phyloP scores from a whole-genome alignment of 805 yeast genomes.

The Wickerhamomyces silvicola region DNA sequence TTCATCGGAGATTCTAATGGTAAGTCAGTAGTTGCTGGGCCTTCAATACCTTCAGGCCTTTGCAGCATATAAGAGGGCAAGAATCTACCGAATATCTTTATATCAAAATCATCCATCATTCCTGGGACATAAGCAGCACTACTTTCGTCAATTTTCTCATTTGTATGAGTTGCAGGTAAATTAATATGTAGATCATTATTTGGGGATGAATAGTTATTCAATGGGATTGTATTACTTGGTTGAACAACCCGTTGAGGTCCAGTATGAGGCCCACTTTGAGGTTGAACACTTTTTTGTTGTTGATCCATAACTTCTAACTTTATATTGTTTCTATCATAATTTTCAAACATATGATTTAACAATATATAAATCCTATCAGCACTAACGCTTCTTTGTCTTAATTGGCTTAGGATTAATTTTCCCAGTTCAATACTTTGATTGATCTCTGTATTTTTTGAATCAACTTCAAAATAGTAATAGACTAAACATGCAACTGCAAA shows the following conservation, averaged over 20 bases:
- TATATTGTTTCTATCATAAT: conserved; percentile 66
- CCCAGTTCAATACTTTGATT: conserved; percentile 76
- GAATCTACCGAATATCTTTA: conserved; percentile 74
- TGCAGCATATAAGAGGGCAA: conserved; percentile 74
- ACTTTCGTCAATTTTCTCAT: conserved; percentile 8
- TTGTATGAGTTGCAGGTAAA: conserved; percentile 10
- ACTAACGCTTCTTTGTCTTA: conserved; percentile 70
- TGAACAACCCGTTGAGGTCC: too few species aligned
- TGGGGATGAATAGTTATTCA: conserved; percentile 10
- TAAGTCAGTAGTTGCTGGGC: not conserved
- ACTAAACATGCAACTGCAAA: conserved; percentile 85
- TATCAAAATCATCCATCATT: conserved; percentile 73
- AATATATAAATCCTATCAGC: conserved; percentile 77
- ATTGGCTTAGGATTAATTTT: conserved; percentile 56
- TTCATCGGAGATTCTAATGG: not conserved
- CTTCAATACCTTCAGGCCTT: conserved; percentile 1
- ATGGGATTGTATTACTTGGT: conserved; percentile 5
- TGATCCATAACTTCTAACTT: conserved; percentile 24
- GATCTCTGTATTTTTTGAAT: conserved; percentile 43
- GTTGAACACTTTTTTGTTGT: not conserved
- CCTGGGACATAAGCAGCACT: conserved; percentile 28
- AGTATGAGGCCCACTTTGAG: not conserved
- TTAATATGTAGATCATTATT: conserved; percentile 10
- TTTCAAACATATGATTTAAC: conserved; percentile 71
- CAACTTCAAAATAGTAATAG: conserved; percentile 49